These are phyloP conservation scores for Leccinum disarticulatum DNA, from an alignment of 768 basidiomycete genomes.

Conservation along the genomic window DNA sequence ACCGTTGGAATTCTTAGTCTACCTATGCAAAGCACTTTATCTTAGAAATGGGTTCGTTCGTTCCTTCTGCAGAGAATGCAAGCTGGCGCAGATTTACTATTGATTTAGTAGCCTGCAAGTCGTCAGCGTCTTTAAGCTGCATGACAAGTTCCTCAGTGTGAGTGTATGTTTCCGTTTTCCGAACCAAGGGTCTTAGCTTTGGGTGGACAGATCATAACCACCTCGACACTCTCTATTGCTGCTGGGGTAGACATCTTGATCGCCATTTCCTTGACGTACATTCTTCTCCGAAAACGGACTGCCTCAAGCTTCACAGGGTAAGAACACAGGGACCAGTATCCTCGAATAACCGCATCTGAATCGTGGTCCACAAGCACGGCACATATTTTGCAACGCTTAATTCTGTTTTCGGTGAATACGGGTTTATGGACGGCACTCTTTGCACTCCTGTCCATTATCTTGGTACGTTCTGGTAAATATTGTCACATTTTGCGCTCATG, in stretches of 20 bases:
- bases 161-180: background rate
- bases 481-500: background rate
- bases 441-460: constrained; percentile 38
- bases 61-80: background rate
- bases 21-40: constrained; percentile 1
- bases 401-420: constrained; percentile 13
- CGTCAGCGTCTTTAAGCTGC: background rate
- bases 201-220: background rate
- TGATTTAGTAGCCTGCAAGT: background rate
- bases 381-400: constrained; percentile 9
- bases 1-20: constrained; percentile 8
- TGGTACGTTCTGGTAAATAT: constrained; percentile 4
- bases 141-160: background rate
- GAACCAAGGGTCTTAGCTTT: background rate
- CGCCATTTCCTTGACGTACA: constrained; percentile 1
- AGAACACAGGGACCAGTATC: background rate
- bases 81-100: background rate
- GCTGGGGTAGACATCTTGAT: constrained; percentile 9
- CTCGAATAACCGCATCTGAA: background rate
- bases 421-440: constrained; percentile 51
- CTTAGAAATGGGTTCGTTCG: constrained; percentile 2
- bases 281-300: constrained; percentile 6
- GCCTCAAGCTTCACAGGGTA: background rate
- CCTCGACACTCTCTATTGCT: background rate
- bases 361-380: constrained; percentile 2